Evolutionary conservation across 164 flowering plant species (phyloP).

Genomic region (Berberis thunbergii): DNA sequence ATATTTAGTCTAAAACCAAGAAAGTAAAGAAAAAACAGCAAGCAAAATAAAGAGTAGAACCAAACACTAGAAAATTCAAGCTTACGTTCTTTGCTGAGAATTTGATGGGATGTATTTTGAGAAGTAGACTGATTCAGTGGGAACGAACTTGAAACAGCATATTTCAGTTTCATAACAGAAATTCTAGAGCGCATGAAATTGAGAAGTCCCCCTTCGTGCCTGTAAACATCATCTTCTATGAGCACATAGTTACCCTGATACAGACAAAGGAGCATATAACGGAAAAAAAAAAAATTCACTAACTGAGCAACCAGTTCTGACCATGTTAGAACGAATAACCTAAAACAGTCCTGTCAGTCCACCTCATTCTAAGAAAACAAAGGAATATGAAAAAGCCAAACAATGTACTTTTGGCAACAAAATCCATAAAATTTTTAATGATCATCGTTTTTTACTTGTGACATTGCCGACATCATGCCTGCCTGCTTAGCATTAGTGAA

Average conservation of each 20-base stretch:
- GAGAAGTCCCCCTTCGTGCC: conserved; percentile 85
- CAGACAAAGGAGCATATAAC: neutral
- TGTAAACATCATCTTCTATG: conserved; percentile 18
- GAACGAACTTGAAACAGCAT: conserved; percentile 24
- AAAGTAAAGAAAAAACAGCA: neutral
- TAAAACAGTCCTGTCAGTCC: too few relatives aligned
- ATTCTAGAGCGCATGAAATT: conserved; percentile 37
- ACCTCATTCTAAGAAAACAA: too few relatives aligned
- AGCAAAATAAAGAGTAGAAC: neutral
- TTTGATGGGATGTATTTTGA: conserved; percentile 10
- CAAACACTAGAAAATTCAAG: neutral
- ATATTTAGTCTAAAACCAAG: conserved; percentile 4
- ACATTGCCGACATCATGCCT: neutral
- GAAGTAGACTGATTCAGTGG: conserved; percentile 8
- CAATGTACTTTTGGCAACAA: too few relatives aligned
- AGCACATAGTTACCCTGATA: neutral
- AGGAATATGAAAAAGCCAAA: too few relatives aligned
- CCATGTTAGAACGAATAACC: too few relatives aligned
- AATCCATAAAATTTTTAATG: too few relatives aligned
- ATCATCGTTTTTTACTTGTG: too few relatives aligned
- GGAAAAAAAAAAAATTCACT: neutral
- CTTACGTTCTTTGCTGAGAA: conserved; percentile 63
- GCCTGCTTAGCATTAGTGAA: neutral
- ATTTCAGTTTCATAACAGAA: conserved; percentile 21
- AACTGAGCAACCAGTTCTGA: too few relatives aligned